Evolutionary conservation across 352 stramenopile genomes (phyloP), one percentile per base, ranked within the genome.

Genomic region (Pythium phragmitis): DNA sequence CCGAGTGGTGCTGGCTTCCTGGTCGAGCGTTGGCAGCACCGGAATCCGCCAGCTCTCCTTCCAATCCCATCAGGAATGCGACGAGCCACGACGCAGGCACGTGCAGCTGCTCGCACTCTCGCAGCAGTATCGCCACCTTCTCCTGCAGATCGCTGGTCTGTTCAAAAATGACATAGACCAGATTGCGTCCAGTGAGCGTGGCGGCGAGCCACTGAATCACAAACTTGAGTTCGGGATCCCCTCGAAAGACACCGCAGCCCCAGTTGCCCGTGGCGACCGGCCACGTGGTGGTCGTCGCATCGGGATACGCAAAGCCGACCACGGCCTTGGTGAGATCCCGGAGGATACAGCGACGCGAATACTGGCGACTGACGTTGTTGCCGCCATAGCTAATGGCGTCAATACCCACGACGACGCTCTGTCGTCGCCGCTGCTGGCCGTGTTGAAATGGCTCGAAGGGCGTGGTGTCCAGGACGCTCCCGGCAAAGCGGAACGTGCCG

Each of bases 201-300:
- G 85, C 84, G 7, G 86, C 84, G 3, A 95, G 60, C 86, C 86
- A 93, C 60, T 95, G 85, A 56, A 95, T 79, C 17, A 93, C 19
- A 67, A 92, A 88, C 63, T 93, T 95, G 9, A 93, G 68, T 60
- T 92, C 81, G 4, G 79, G 69, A 50, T 92, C 78, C 4, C 86
- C 86, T 17, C 65, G 57, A 60, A 95, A 93, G 11, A 92, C 85
- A 2, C 86, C 86, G 34, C 86, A 93, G 52, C 86, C 86, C 86
- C 86, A 95, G 60, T 95, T 93, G 19, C 86, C 86, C 6, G 80
- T 89, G 8, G 81, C 83, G 8, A 94, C 69, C 0, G 76, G 74
- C 77, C 82, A 91, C n/a, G n/a, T 37, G 0, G 9, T 17, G 12
- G 59, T 55, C 4, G 42, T 36, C 34, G 34, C 50, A 12, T 82